Base-by-base conservation (phyloP, 2,329 filamentous ascomycete genomes). In the Trichoderma pleuroti region DNA sequence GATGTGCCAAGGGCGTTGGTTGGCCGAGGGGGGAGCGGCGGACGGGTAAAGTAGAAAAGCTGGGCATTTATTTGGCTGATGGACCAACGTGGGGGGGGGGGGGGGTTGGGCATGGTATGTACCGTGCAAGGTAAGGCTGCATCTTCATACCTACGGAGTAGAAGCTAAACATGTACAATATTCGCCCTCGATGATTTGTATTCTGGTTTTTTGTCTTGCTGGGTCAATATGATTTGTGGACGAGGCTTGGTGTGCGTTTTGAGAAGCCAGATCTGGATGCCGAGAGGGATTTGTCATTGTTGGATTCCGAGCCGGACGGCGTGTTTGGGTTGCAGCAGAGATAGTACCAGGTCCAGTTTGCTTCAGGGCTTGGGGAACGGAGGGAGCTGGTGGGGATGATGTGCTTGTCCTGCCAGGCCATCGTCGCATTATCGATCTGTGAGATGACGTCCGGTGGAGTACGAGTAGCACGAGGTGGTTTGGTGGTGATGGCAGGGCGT, bases 1-100 rank as follows among this genome's bases (percentile, higher is more conserved):
- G 76, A n/a, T 56, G n/a, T 59, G 39, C 36, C 26, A 30, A 60
- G 34, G 26, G 8, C 28, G 24, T n/a, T 28, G 52, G 46, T 52
- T 52, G 46, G 46, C n/a, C 46, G n/a, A 49, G 46, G 24, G n/a
- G 32, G 24, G 12, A 28, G 26, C 39, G 34, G 34, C 26, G 18
- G 52, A 42, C 11, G 49, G 46, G 46, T 76, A 74, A 77, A 77
- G 75, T 74, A 52, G 46, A 52, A 49, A 49, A 52, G 46, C 46
- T 52, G 46, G 46, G 46, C 42, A 21, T 49, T 21, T 49, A 16
- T 49, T 21, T 49, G n/a, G 42, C 46, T 52, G 46, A 52, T 52
- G 46, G 24, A 52, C 24, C 46, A 52, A 39, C 11, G 11, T 46
- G 18, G 42, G 42, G 39, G n/a, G n/a, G 5, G 11, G 42, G 42